Evolutionary conservation across 441 rosid species (phyloP).

Genomic region (Populus hybrid): DNA sequence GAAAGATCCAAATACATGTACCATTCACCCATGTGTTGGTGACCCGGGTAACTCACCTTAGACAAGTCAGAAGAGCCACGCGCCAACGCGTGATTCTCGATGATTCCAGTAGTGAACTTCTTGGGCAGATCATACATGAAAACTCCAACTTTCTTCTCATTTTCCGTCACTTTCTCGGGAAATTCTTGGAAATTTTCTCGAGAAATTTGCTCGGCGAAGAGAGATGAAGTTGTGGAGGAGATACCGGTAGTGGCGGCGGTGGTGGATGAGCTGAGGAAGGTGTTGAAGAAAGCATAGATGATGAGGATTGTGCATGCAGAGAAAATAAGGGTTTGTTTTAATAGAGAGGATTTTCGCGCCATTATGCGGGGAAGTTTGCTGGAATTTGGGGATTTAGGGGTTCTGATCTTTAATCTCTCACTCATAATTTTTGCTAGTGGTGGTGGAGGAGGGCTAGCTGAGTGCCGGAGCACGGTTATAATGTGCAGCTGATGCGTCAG

Average conservation of each 20-base stretch:
- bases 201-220: constrained; percentile 16
- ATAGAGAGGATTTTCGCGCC: constrained; percentile 74
- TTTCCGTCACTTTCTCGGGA: neutral
- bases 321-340: constrained; percentile 46
- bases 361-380: constrained; percentile 15
- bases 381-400: constrained; percentile 13
- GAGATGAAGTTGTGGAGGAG: neutral
- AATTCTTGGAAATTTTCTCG: constrained; percentile 17
- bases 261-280: constrained; percentile 44
- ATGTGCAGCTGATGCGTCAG: neutral
- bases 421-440: constrained; percentile 6
- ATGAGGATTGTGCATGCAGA: constrained; percentile 51
- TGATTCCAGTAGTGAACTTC: constrained; percentile 68
- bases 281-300: constrained; percentile 54
- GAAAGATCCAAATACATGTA: constrained; percentile 64
- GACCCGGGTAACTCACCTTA: constrained; percentile 72
- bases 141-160: constrained; percentile 33
- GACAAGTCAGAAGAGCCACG: constrained; percentile 61
- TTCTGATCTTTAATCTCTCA: constrained; percentile 14
- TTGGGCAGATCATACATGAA: constrained; percentile 83
- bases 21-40: constrained; percentile 98
- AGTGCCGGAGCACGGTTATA: neutral
- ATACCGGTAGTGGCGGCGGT: constrained; percentile 17
- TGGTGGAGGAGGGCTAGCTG: neutral
- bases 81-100: constrained; percentile 68